These are phyloP conservation scores for Mitragyna speciosa DNA, from an alignment of 257 asterid species.

Conservation along the genomic window DNA sequence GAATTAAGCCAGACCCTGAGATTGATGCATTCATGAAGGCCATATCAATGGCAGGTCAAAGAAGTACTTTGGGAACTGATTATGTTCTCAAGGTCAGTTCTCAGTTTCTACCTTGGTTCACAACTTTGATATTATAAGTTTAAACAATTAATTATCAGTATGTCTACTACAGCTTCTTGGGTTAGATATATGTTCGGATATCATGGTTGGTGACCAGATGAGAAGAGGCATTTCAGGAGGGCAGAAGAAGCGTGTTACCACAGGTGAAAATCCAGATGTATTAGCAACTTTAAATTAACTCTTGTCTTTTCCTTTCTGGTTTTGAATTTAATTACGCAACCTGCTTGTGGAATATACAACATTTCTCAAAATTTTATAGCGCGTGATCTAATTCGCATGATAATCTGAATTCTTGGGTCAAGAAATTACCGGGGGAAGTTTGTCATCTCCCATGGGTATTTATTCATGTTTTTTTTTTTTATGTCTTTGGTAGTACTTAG, in stretches of 20 bases:
- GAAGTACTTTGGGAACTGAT: constrained; percentile 79
- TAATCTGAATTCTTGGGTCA: background rate
- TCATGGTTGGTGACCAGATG: constrained; percentile 84
- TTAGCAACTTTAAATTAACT: no score
- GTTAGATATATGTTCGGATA: constrained; percentile 88
- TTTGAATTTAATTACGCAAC: no score
- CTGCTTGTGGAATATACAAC: no score
- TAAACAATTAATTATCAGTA: background rate
- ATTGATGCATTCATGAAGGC: constrained; percentile 97
- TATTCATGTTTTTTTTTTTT: background rate
- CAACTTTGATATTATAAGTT: background rate
- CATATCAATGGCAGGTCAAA: constrained; percentile 77
- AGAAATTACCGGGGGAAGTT: background rate
- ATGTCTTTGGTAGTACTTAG: background rate
- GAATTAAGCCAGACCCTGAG: constrained; percentile 88
- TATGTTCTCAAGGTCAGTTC: constrained; percentile 72
- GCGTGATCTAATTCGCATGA: no score
- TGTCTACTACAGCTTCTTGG: constrained; percentile 68
- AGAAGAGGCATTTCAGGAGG: constrained; percentile 96
- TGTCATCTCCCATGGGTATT: background rate
- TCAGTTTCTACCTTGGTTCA: background rate
- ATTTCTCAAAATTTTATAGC: no score
- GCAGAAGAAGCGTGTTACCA: constrained; percentile 88
- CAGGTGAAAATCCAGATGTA: constrained; percentile 3
- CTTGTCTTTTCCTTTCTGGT: no score